Conservation (phyloP, 2,329 filamentous ascomycete genomes). For the Fusarium pininemorale region DNA sequence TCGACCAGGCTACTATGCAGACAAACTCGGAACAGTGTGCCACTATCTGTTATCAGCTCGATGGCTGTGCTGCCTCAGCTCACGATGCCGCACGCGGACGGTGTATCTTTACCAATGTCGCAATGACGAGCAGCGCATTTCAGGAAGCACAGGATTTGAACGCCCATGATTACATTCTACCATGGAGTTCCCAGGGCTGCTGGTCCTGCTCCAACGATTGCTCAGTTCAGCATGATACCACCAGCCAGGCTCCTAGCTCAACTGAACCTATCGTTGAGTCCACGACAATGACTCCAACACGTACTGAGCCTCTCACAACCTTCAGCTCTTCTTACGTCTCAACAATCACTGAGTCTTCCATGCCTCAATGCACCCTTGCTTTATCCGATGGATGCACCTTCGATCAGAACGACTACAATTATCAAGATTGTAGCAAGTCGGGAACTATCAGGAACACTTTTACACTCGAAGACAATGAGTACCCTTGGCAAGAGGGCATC, state of each 20-base stretch:
- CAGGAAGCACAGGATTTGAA: background rate
- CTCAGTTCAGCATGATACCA: background rate
- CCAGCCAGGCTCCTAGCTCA: background rate
- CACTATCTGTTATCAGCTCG: background rate
- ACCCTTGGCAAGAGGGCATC: background rate
- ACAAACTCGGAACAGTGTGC: conserved; percentile 3
- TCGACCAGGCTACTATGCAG: background rate
- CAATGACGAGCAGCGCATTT: background rate
- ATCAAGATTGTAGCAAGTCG: background rate
- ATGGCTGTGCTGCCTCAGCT: background rate
- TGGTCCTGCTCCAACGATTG: conserved; percentile 3
- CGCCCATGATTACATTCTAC: background rate
- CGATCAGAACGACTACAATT: background rate
- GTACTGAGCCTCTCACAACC: background rate
- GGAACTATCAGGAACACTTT: background rate
- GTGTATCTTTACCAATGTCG: background rate
- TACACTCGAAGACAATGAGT: background rate
- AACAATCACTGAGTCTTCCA: conserved; percentile 1
- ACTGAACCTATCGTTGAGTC: background rate
- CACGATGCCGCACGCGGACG: background rate
- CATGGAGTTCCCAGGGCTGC: background rate
- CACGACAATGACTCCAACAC: background rate
- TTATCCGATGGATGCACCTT: conserved; percentile 7
- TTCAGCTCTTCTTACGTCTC: background rate
- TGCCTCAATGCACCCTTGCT: conserved; percentile 19